Base-by-base conservation (phyloP, 1,139 yeast genomes). In the Blastobotrys illinoisensis region DNA sequence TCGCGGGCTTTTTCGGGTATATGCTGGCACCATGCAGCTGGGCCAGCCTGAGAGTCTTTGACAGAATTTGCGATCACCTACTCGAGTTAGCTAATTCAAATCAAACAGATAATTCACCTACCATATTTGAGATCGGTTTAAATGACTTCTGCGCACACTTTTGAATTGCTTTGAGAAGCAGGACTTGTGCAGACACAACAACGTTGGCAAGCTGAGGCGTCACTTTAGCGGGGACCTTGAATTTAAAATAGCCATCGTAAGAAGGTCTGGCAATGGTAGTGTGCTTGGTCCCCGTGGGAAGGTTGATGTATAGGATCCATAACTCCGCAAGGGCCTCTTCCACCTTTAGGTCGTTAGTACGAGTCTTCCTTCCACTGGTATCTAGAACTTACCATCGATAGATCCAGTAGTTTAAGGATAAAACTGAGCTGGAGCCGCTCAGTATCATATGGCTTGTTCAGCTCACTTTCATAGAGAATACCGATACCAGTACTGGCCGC, bases 341-440 rank as follows among this genome's bases (percentile, higher is more conserved):
- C 13, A 50, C 43, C 57, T 55, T 28, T 13, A 24, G 46, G 43
- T 49, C 46, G 50, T 32, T 13, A 32, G 14, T 9, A 9, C 24
- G 14, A 11, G 18, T 2, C 47, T 14, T 2, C 44, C 2, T 11
- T 32, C 6, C 9, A 24, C 4, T 5, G 1, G 23, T 3, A 1
- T 11, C 20, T 1, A 4, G 13, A 11, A 40, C 57, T 46, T 52
- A 62, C 57, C 60, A 62, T 49, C 11, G 48, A 54, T 9, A 49
- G 48, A 21, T 62, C 64, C 6, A 62, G 24, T 3, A 62, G 49
- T 47, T 62, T 60, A 26, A 62, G 46, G 14, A 58, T 52, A 44
- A 60, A 57, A 43, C 58, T 61, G 21, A 58, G 46, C 24, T 62
- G 65, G 40, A 58, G 47, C 32, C 60, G 62, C 43, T 60, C 65